A percentile compares a stretch with the other conserved stretches of the same genome.
phyloP scores from a whole-genome alignment of 129 eudicot genomes.

The Centella asiatica region DNA sequence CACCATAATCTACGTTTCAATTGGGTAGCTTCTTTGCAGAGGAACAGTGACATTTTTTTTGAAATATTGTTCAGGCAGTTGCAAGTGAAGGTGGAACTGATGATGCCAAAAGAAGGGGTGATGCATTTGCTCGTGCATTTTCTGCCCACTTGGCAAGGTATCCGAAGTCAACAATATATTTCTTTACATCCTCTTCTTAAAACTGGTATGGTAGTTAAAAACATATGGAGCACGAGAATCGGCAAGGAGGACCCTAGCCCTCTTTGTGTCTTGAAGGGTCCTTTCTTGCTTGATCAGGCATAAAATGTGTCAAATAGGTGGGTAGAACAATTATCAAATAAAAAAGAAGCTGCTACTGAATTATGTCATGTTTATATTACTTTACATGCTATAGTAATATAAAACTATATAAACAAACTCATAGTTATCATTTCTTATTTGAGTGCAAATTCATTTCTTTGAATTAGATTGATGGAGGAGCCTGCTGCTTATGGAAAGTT shows the following conservation, averaged over 20 bases:
- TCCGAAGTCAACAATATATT: background rate
- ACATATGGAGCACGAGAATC: no score
- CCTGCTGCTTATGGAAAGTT: conserved; percentile 46
- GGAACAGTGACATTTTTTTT: background rate
- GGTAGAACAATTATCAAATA: no score
- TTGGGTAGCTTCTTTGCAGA: background rate
- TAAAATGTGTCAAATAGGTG: background rate
- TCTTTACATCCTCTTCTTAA: background rate
- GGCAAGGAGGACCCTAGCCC: background rate
- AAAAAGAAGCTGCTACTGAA: no score
- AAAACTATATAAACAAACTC: background rate
- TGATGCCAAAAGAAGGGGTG: conserved; percentile 96
- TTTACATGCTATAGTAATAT: no score
- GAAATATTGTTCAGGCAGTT: conserved; percentile 61
- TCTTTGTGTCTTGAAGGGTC: background rate
- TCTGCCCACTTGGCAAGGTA: conserved; percentile 98
- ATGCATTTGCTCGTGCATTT: conserved; percentile 97
- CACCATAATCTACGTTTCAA: no score
- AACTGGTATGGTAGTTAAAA: background rate
- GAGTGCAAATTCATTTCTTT: conserved; percentile 1
- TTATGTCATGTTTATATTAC: no score
- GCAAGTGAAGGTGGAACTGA: conserved; percentile 99
- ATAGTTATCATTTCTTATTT: background rate
- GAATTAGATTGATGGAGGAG: conserved; percentile 78
- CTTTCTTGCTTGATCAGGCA: background rate